phyloP scores from a whole-genome alignment of 495 filamentous ascomycete species.

The Xylaria telfairii region DNA sequence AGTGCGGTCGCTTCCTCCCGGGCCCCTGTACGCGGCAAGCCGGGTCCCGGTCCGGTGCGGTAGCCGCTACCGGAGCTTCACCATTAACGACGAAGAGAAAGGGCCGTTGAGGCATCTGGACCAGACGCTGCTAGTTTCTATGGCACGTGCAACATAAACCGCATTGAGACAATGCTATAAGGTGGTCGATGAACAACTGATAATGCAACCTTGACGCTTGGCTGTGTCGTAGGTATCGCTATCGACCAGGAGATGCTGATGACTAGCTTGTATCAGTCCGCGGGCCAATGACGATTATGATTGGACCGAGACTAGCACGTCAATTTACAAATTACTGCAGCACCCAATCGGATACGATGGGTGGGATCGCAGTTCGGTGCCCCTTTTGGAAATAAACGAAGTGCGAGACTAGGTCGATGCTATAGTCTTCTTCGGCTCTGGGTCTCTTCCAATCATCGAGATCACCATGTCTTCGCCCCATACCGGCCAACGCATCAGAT shows the following conservation, averaged over 20 bases:
- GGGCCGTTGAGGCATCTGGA: background rate
- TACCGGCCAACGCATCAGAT: constrained; percentile 2
- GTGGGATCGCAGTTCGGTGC: background rate
- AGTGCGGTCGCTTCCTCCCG: constrained; percentile 22
- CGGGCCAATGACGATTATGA: background rate
- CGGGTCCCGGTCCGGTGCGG: background rate
- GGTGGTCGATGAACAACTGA: background rate
- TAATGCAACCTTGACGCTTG: constrained; percentile 6
- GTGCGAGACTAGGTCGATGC: constrained; percentile 8
- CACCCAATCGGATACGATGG: constrained; percentile 1
- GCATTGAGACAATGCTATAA: background rate
- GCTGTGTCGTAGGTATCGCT: background rate
- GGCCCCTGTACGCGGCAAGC: background rate
- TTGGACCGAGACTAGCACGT: background rate
- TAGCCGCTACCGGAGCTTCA: background rate
- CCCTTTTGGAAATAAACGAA: constrained; percentile 16
- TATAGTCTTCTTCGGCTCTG: background rate
- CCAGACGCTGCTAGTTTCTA: background rate
- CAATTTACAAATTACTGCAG: background rate
- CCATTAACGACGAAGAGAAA: constrained; percentile 16
- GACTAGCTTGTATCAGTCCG: background rate
- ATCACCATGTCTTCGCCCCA: background rate
- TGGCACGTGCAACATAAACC: background rate
- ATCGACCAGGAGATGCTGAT: background rate
- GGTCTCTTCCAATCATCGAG: background rate